Evolutionary conservation across 1,284 basidiomycete genomes (phyloP).

Genomic region (Ceratobasidium sp.): DNA sequence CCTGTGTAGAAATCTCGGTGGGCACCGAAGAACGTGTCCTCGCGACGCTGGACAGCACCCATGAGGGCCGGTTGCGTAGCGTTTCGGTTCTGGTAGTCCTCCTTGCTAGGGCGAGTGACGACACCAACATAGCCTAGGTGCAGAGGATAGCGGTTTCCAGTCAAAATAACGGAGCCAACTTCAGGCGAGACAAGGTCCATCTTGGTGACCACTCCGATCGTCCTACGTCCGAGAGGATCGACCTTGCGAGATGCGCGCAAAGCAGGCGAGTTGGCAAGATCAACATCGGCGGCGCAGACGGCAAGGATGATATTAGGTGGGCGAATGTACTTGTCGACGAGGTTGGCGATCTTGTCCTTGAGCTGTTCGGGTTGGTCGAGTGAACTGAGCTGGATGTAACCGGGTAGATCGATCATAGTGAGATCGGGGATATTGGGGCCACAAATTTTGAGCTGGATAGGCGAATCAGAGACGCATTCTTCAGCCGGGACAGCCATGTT

Average conservation of each 20-base stretch:
- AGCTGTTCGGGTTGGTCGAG: constrained; percentile 95
- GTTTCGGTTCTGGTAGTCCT: constrained; percentile 49
- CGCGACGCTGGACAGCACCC: constrained; percentile 68
- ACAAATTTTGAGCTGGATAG: constrained; percentile 96
- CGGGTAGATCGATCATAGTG: constrained; percentile 95
- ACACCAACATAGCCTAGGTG: constrained; percentile 98
- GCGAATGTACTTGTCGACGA: constrained; percentile 97
- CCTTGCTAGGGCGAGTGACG: constrained; percentile 74
- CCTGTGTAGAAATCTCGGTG: constrained; percentile 70
- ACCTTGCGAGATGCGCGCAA: constrained; percentile 91
- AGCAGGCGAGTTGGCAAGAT: constrained; percentile 97
- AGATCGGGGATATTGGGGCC: constrained; percentile 96
- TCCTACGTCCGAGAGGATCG: constrained; percentile 91
- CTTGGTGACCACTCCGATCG: constrained; percentile 98
- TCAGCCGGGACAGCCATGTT: constrained; percentile 90
- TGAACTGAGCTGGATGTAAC: constrained; percentile 94
- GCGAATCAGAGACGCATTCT: constrained; percentile 91
- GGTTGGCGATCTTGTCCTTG: constrained; percentile 86
- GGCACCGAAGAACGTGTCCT: constrained; percentile 80
- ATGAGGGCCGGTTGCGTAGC: constrained; percentile 49
- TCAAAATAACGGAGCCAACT: constrained; percentile 80
- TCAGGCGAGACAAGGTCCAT: constrained; percentile 95
- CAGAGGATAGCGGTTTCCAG: constrained; percentile 94
- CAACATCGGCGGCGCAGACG: constrained; percentile 97
- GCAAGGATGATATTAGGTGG: constrained; percentile 98